Evolutionary conservation across 306 rosid species (phyloP), one percentile per base, ranked within the genome.

Genomic region (Glycine latifolia): DNA sequence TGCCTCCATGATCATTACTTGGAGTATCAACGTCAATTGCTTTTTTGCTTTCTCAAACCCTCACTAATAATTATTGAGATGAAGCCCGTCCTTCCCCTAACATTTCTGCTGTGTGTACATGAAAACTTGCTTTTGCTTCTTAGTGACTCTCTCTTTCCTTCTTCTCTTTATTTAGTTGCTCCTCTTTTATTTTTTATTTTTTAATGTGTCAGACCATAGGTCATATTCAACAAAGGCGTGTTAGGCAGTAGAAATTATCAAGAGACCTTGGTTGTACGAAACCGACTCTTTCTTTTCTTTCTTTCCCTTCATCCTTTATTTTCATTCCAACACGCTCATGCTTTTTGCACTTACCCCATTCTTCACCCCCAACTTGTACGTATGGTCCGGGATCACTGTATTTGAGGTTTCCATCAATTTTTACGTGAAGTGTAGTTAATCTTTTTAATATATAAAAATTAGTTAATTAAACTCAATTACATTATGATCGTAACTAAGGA

Each of bases 1-100:
- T 95, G 98, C 90, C 46, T 80, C 85, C 83, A 93, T 83, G 92
- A 85, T 90, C 89, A 87, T 87, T 68, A 85, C 89, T 41, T 85
- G 71, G 83, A 78, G 93, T 84, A 86, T 91, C 93, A 87, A 90
- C 91, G 37, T 92, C 97, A 86, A 17, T 77, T 69, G 85, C 91
- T 90, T 63, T 90, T 92, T 72, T 89, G 91, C 91, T 87, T 87
- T 86, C 52, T 62, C 50, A 83, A 88, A 72, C 37, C 71, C 67
- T 82, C 81, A 85, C 87, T 81, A 1, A 31, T 49, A 89, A 95
- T 93, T 88, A 89, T 90, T 89, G 89, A 92, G 97, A 86, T 86
- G 85, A 92, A 91, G 71, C 88, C 77, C 92, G 87, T 89, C 91
- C 87, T 79, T 77, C 89, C 88, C 71, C 72, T 58, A 85, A 74